A percentile compares a stretch with the other conserved stretches of the same genome.
Evolutionary conservation across 805 yeast genomes (phyloP).

Genomic region (Ogataea zsoltii): DNA sequence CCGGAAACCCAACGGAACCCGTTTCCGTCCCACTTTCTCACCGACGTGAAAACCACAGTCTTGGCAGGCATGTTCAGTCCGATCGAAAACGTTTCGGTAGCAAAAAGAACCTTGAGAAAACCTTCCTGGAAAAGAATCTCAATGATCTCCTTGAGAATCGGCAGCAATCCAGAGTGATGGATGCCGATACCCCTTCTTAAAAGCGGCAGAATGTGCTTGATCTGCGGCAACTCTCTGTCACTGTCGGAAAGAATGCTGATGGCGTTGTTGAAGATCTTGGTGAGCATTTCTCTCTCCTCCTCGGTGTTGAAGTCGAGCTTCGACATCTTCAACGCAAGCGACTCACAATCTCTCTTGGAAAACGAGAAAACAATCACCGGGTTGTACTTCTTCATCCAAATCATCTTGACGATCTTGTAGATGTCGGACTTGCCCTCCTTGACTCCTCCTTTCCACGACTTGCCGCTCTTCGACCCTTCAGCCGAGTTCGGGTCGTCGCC

Average conservation of each 20-base stretch:
- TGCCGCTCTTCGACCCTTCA: slow-evolving; percentile 57
- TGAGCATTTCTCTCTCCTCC: slow-evolving; percentile 88
- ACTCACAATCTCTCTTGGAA: slow-evolving; percentile 95
- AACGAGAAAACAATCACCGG: slow-evolving; percentile 99
- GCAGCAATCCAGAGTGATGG: slow-evolving; percentile 95
- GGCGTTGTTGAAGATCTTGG: slow-evolving; percentile 90
- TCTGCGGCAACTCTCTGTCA: slow-evolving; percentile 92
- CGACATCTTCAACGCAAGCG: slow-evolving; percentile 91
- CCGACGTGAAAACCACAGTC: slow-evolving; percentile 96
- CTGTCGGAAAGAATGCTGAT: slow-evolving; percentile 83
- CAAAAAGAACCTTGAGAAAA: slow-evolving; percentile 87
- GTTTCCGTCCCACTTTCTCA: slow-evolving; percentile 97
- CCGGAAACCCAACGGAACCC: slow-evolving; percentile 99
- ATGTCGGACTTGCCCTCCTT: slow-evolving; percentile 72
- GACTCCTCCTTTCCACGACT: slow-evolving; percentile 84
- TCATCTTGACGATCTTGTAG: slow-evolving; percentile 96
- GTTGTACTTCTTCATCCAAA: slow-evolving; percentile 92
- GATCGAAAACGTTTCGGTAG: slow-evolving; percentile 97
- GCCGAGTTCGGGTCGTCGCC: slow-evolving; percentile 81
- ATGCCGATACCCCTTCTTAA: slow-evolving; percentile 96
- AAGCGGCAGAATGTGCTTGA: slow-evolving; percentile 85
- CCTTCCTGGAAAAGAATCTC: slow-evolving; percentile 98
- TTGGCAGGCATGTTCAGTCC: slow-evolving; percentile 99
- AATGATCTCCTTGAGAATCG: slow-evolving; percentile 89
- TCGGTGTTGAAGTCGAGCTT: slow-evolving; percentile 92